Base-by-base conservation (phyloP, 2,329 filamentous ascomycete genomes). In the Penicillium occitanis region DNA sequence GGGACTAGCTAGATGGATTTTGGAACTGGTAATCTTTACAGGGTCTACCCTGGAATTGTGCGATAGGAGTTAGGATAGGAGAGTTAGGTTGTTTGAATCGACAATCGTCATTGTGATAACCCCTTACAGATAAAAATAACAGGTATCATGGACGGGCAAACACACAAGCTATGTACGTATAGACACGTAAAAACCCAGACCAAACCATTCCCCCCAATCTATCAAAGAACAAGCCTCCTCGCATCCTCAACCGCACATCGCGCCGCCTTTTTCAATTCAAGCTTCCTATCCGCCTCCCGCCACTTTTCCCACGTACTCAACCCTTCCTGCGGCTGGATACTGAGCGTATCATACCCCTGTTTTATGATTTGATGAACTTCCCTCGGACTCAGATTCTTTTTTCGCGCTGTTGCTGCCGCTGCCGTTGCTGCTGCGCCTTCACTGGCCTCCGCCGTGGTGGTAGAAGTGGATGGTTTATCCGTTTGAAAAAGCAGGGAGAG, bases 281-380 rank as follows among this genome's bases (percentile, higher is more conserved):
- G 86, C 79, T 92, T 90, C 82, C 93, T 90, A 70, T 97, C 92
- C 2, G 90, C 91, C 81, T 98, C 95, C 14, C 94, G 84, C 77
- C 91, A 98, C 74, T 85, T 87, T 70, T 92, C 91, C 91, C 92
- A 96, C 44, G 88, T 87, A 76, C 94, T 93, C 70, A 96, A 77
- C 0, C 91, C 93, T 74, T 96, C 93, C 73, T 90, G 92, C 0
- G 92, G 88, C 78, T 96, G 91, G 64, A 99, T 96, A 69, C 91
- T 94, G 72, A 99, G 79, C 42, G 93, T 97, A 78, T 98, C 94
- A 74, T 98, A 98, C 0, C 95, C 95, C 77, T 96, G 91, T 80
- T 96, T 96, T 78, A 99, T 98, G 33, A 97, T 91, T 70, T 91
- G 90, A 50, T 90, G 90, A 46, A 99, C 93, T 76, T 97, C 91